Evolutionary conservation across 345 rosid genomes (phyloP), one percentile per base, ranked within the genome.

Genomic region (Adansonia digitata): DNA sequence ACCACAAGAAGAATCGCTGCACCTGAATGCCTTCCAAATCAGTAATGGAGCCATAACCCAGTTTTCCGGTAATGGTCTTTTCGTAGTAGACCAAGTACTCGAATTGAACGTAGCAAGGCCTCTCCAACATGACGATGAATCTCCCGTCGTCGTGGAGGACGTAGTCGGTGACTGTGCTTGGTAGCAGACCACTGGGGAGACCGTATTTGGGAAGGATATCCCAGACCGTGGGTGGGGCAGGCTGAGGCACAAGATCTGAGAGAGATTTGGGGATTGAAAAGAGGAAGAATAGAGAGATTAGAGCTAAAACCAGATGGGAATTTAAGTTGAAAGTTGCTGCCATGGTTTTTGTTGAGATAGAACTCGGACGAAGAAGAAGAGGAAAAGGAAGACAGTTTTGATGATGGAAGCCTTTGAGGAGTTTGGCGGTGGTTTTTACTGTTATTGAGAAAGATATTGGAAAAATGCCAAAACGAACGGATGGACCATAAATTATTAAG

Each of bases 61-160:
- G 86, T 64, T 75, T 86, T 4, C 99, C 99, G 0, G 93, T 80
- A 62, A 95, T 83, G 31, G 77, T 84, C 75, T 78, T 74, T 0
- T 91, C 98, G 85, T 92, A 95, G 81, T 86, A 86, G 74, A 93
- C 93, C 84, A 89, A 87, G 88, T 91, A 95, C 12, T 91, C 99
- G 72, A 95, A 95, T 73, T 91, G 81, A 11, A 95, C 67, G 64
- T 85, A 83, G 69, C 99, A 95, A 5, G 91, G 79, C 8, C 78
- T 74, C 43, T 84, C 62, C 66, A 95, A 75, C 48, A 46, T 62
- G 49, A 95, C 94, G 42, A 79, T 73, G 85, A 95, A 90, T 2
- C 77, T 66, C 27, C 97, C 97, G 52, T 95, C 96, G 35, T 84
- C 81, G 66, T 91, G 77, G 77, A 92, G 83, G 43, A 83, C 71